Evolutionary conservation across 2,329 filamentous ascomycete genomes (phyloP).

Genomic region (Aspergillus caelatus): DNA sequence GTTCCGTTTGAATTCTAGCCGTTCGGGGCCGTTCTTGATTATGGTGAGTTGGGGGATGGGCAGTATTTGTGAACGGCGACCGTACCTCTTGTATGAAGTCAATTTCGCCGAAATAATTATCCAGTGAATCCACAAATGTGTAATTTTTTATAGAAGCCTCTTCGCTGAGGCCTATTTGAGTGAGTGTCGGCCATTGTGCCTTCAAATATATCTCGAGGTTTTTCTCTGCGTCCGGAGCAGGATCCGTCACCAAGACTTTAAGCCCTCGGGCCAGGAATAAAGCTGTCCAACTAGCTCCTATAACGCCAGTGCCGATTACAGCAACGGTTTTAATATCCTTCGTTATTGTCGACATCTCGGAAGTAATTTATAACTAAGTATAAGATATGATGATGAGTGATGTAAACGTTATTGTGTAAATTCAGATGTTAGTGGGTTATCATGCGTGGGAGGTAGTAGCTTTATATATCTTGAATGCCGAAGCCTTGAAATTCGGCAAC

Average conservation of each 20-base stretch:
- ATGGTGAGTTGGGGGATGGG: background rate
- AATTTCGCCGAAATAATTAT: background rate
- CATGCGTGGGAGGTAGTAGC: too few relatives aligned
- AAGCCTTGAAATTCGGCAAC: background rate
- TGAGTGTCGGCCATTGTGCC: constrained; percentile 3
- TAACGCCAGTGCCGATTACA: constrained; percentile 43
- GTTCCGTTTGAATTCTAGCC: constrained; percentile 20
- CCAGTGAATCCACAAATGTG: background rate
- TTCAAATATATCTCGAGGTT: constrained; percentile 29
- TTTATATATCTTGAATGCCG: background rate
- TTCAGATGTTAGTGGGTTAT: too few relatives aligned
- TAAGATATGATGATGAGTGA: background rate
- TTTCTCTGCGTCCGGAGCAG: constrained; percentile 38
- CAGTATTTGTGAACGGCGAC: background rate
- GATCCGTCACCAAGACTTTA: constrained; percentile 47
- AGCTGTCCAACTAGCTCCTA: constrained; percentile 47
- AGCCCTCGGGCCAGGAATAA: constrained; percentile 43
- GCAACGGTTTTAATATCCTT: constrained; percentile 31
- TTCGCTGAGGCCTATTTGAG: background rate
- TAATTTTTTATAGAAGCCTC: background rate
- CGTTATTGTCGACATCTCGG: background rate
- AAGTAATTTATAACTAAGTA: background rate
- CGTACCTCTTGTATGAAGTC: constrained; percentile 1
- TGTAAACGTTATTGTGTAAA: background rate
- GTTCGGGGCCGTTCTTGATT: constrained; percentile 21